Base-by-base conservation (phyloP, 495 filamentous ascomycete genomes). In the Melanomma pulvis-pyrius region DNA sequence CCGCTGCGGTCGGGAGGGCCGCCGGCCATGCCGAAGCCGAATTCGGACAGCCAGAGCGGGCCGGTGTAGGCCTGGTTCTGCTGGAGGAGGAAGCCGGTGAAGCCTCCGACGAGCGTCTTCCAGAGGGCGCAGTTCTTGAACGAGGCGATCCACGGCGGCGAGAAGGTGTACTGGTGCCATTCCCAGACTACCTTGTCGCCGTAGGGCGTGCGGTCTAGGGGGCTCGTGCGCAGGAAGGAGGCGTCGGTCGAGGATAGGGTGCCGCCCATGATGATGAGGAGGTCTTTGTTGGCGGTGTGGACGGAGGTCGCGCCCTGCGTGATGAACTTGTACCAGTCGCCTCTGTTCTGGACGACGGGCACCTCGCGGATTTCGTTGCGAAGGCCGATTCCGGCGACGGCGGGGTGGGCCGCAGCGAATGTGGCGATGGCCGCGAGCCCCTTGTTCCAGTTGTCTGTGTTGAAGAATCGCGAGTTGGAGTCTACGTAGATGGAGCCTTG, bases 151-250 rank as follows among this genome's bases (percentile, higher is more conserved):
- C 56, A 67, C 4, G 55, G 46, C 21, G 63, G 63, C 12, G 66
- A 67, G 57, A 77, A 82, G 46, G 69, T 71, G 73, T 83, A 82
- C 30, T 79, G 78, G 72, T 83, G 80, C 74, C 78, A 80, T 71
- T 83, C 81, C 80, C 80, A 83, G 1, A 83, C 81, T 44, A 78
- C 74, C 67, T 83, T 82, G 28, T 74, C 75, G 44, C 50, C 41
- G 76, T 78, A 82, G 17, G 67, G 74, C 28, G 54, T 62, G 46
- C 75, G 78, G 68, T 81, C 80, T 49, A 82, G 75, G 46, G 71
- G 73, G 29, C 68, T 63, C 22, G 52, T 48, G 2, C 77, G 74
- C 29, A 81, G 57, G 63, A 81, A 81, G 36, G 76, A 71, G 9
- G 82, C 73, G 58, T 82, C 81, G 1, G 79, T 82, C 0, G 75